Percentiles rank a stretch among this genome's conserved stretches.
Evolutionary conservation across 805 yeast species (phyloP).

Genomic region (Metschnikowia koreensis): DNA sequence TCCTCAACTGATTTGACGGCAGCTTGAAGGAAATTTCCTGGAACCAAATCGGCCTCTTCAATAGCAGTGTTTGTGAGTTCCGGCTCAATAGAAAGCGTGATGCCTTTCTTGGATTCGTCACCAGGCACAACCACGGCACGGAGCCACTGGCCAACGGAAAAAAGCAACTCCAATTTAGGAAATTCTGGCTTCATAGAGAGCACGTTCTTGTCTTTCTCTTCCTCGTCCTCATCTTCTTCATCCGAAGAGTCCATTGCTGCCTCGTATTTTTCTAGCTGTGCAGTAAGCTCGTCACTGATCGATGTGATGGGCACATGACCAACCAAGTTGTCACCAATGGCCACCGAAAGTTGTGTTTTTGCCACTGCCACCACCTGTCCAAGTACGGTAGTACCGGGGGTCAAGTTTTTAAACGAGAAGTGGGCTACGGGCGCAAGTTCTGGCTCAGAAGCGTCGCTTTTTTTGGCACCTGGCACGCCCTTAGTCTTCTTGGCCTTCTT

Average conservation of each 20-base stretch:
- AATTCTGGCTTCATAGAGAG: conserved; percentile 37
- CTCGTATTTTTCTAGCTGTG: conserved; percentile 55
- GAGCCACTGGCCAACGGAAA: conserved; percentile 79
- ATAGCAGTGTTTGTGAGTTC: conserved; percentile 60
- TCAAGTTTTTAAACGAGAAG: conserved; percentile 58
- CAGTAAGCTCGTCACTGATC: conserved; percentile 62
- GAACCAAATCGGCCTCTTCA: conserved; percentile 60
- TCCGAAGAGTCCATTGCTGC: conserved; percentile 36
- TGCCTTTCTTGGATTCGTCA: conserved; percentile 53
- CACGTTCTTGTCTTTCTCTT: conserved; percentile 22
- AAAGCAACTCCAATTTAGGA: conserved; percentile 55
- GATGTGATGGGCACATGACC: conserved; percentile 78
- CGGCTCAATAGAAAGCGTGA: conserved; percentile 75
- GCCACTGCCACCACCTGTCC: conserved; percentile 71
- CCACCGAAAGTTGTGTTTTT: conserved; percentile 60
- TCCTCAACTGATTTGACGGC: conserved; percentile 82
- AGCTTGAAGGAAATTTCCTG: conserved; percentile 70
- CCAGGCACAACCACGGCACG: conserved; percentile 72
- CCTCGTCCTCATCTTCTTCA: conserved; percentile 34
- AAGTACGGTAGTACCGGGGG: conserved; percentile 69
- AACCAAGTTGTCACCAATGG: conserved; percentile 75
- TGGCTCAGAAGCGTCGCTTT: conserved; percentile 22
- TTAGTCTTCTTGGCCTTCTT: conserved; percentile 24
- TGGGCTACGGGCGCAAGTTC: conserved; percentile 55
- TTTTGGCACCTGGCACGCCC: conserved; percentile 8